Evolutionary conservation across 1,284 basidiomycete genomes (phyloP), one percentile per base, ranked within the genome.

Genomic region (Rhodotorula mucilaginosa): DNA sequence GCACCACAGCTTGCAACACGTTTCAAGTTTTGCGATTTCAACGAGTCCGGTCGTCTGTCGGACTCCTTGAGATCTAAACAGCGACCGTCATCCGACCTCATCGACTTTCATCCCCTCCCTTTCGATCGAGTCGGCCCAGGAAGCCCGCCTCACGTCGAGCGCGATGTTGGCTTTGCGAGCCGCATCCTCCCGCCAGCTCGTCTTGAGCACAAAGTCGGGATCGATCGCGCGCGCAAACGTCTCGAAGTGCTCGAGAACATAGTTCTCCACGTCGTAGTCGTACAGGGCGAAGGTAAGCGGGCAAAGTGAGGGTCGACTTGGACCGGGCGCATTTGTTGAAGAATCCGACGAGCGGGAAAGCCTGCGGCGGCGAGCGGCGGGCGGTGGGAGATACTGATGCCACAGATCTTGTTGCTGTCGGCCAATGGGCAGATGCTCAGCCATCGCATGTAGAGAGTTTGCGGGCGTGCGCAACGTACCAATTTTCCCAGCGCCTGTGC

Each of bases 401-500:
- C 68, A 72, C 23, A 61, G 23, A 34, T 39, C 21, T n/a, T 62
- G 64, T 70, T 74, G 73, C 70, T 74, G 67, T 49, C 3, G 8
- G 7, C 5, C 23, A 23, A 8, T 29, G 6, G n/a, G 0, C 15
- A 18, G 13, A 1, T 3, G 13, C 15, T 47, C 7, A 59, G 58
- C 26, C 34, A 34, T 10, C 34, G 5, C 29, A 18, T 0, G 26
- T 13, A 15, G 3, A 16, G 21, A 3, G 31, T 7, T 51, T 15
- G n/a, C 21, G n/a, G 12, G 15, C 1, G 5, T 12, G 39, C 29
- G 39, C 3, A 23, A 52, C 64, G 5, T 7, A 69, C 73, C 59
- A 64, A 51, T 5, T n/a, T 52, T 1, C 73, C 73, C 5, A 72
- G 31, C n/a, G 58, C 39, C 21, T 64, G 57, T 2, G 69, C 68